These are phyloP conservation scores for Magnusiomyces fungicola DNA, from an alignment of 1,139 yeast species.

Conservation along the genomic window DNA sequence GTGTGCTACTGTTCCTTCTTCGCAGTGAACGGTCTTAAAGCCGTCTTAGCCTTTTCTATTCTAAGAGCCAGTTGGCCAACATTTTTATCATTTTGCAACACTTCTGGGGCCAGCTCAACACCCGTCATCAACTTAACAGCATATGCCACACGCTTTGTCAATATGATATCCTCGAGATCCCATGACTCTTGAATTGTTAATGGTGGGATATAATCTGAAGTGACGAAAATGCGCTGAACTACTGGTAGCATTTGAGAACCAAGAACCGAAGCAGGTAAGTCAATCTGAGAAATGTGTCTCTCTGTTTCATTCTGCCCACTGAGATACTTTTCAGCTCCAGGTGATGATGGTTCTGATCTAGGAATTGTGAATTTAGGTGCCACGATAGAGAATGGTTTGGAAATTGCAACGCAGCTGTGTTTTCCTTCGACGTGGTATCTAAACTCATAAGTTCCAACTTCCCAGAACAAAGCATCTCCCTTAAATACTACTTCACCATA, in stretches of 20 bases:
- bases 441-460: conserved; percentile 67
- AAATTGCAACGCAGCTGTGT: conserved; percentile 62
- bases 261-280: conserved; percentile 23
- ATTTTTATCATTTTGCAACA: conserved; percentile 27
- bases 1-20: too few species aligned
- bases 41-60: conserved; percentile 25
- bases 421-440: conserved; percentile 65
- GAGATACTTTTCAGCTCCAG: too few species aligned
- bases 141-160: conserved; percentile 27
- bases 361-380: conserved; percentile 27
- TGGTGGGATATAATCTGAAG: conserved; percentile 21
- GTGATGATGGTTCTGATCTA: conserved; percentile 19
- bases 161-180: conserved; percentile 24
- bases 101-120: conserved; percentile 31
- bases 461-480: conserved; percentile 51
- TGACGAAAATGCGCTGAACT: conserved; percentile 23
- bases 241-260: conserved; percentile 23
- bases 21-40: conserved; percentile 27
- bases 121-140: conserved; percentile 29
- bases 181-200: conserved; percentile 22
- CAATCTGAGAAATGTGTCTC: background rate
- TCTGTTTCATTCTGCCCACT: too few species aligned
- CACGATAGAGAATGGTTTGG: conserved; percentile 64
- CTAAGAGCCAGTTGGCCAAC: conserved; percentile 27
- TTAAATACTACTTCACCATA: conserved; percentile 49